Evolutionary conservation across 352 stramenopile genomes (phyloP), one percentile per base, ranked within the genome.

Genomic region (Phytophthora boehmeriae): DNA sequence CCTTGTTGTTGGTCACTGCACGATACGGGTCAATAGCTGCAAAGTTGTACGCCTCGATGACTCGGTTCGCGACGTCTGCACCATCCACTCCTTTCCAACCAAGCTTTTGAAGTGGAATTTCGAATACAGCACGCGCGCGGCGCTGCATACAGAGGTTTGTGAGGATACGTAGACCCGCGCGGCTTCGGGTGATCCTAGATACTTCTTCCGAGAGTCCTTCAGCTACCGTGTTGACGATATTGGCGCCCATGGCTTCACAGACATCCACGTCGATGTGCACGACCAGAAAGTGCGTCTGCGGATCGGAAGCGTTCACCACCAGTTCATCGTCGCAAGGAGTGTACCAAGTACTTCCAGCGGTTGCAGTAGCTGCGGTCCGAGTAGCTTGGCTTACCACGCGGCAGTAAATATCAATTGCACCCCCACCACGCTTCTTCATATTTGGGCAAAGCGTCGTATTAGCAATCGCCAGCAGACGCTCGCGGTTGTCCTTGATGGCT

Each of bases 141-240:
- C 88, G 84, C 63, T 93, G 80, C 73, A 91, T 88, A 63, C 82
- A 93, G n/a, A 96, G 75, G 35, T 96, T 96, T n/a, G 86, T 94
- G 54, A 96, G 71, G 58, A 96, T 96, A 19, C 86, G 84, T n/a
- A 96, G 77, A 5, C 88, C 88, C n/a, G 60, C 67, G 51, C 71
- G 83, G 57, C 80, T 88, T 27, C 73, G 70, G 3, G 85, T 90
- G 61, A 95, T 64, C 11, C 71, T 72, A 9, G 73, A 79, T 16
- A 95, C 73, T 76, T 93, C 81, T 59, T 74, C 79, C 34, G 84
- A 90, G 13, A 95, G 65, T 4, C 86, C 86, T 52, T 96, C 88
- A 5, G 84, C 84, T 19, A 96, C 83, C 4, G 88, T 95, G 68
- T 96, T 96, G 62, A 96, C 88, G 45, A 95, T 86, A 64, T 96